Base-by-base conservation (phyloP, 1,284 basidiomycete genomes). In the Golubevia pallescens region DNA sequence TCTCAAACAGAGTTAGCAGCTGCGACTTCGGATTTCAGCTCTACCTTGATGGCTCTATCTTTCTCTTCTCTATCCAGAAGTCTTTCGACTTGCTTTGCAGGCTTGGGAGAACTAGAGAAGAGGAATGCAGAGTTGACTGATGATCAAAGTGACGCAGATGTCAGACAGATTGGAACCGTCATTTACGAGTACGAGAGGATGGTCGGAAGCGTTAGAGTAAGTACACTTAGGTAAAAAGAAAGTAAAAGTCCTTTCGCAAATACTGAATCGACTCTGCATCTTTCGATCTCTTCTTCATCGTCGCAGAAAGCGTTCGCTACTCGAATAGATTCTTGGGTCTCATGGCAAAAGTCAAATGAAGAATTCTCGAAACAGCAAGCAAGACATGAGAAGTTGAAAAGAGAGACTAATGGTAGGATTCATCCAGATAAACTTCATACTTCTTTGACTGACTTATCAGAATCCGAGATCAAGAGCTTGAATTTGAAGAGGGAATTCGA, bases 401-500 rank as follows among this genome's bases (percentile, higher is more conserved):
- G 60, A 10, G 56, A 64, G 53, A 21, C 58, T 48, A 32, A 61
- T 13, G 23, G 54, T 24, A 51, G 52, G 14, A 48, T 42, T 4
- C 54, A 55, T 3, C 54, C 63, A 51, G 57, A 61, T 1, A 78
- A 81, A 57, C 60, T 80, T 21, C 76, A 77, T 52, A 61, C 63
- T 21, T 57, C 74, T 23, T 32, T 74, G 24, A 59, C 67, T 1
- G 70, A 74, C 8, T 54, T 74, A 16, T 70, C 78, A 7, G 74
- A 76, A 16, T 69, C 74, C 1, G 78, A 81, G 62, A 60, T 65
- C 2, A 64, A 62, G 2, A 63, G 70, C 8, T 58, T 80, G 13
- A 68, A 71, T 28, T 67, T 68, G 4, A 92, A 92, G 76, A 90
- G 91, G 62, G 93, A 97, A 70, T 99, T 93, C 81, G 94, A 97